These are phyloP conservation scores for Claviceps sp. DNA, from an alignment of 2,329 filamentous ascomycete genomes.

Conservation along the genomic window DNA sequence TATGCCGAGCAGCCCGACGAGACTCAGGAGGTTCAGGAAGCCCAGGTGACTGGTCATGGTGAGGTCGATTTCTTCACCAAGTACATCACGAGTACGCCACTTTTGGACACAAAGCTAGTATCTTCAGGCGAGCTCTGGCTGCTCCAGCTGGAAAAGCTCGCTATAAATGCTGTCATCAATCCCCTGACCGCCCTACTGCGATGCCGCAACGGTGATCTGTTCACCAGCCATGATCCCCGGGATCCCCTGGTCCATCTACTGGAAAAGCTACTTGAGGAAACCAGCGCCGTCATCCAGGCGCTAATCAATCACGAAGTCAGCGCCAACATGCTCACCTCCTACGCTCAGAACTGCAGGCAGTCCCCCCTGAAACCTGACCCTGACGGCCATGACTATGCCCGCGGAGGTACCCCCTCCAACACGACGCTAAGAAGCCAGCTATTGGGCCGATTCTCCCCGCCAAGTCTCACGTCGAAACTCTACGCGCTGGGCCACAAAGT, in stretches of 20 bases:
- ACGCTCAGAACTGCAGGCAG: not conserved
- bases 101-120: slow-evolving; percentile 28
- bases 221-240: slow-evolving; percentile 26
- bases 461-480: slow-evolving; percentile 30
- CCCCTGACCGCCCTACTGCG: slow-evolving; percentile 70
- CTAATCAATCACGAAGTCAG: slow-evolving; percentile 48
- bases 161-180: slow-evolving; percentile 69
- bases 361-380: not conserved
- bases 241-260: slow-evolving; percentile 44
- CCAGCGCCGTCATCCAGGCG: slow-evolving; percentile 55
- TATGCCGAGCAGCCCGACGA: not conserved
- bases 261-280: slow-evolving; percentile 59
- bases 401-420: not conserved
- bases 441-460: slow-evolving; percentile 25
- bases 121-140: slow-evolving; percentile 33
- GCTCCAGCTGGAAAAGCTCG: slow-evolving; percentile 75
- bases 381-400: not conserved
- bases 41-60: no score
- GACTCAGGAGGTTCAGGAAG: no score
- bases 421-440: slow-evolving; percentile 3
- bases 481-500: slow-evolving; percentile 34
- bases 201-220: slow-evolving; percentile 64
- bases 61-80: slow-evolving; percentile 24
- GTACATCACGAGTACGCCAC: slow-evolving; percentile 28
- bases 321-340: slow-evolving; percentile 21